A percentile compares a stretch with the other conserved stretches of the same genome.
phyloP scores from a whole-genome alignment of 495 filamentous ascomycete species.

The Penicillium dipodomyicola region DNA sequence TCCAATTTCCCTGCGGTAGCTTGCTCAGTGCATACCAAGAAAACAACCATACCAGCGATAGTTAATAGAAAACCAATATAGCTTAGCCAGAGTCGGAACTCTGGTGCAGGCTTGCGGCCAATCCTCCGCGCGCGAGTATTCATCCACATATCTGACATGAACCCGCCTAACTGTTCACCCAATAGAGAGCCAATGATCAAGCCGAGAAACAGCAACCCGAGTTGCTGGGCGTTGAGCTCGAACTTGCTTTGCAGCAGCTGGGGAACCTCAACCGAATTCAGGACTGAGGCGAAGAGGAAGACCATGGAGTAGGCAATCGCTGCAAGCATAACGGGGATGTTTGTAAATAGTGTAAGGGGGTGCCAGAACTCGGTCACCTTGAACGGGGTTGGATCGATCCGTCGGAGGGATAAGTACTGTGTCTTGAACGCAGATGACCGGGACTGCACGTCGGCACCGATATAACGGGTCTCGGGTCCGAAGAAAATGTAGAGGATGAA shows the following conservation, averaged over 20 bases:
- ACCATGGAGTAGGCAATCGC: conserved; percentile 51
- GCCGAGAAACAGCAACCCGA: conserved; percentile 53
- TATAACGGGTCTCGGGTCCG: conserved; percentile 57
- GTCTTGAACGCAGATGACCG: conserved; percentile 36
- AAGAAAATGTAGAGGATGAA: conserved; percentile 55
- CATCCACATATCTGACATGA: conserved; percentile 55
- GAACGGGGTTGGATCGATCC: conserved; percentile 51
- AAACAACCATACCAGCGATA: conserved; percentile 51
- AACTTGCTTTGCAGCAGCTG: conserved; percentile 52
- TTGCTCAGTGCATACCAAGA: conserved; percentile 47
- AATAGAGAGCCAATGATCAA: conserved; percentile 55
- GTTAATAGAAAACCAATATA: conserved; percentile 49
- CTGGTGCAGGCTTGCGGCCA: conserved; percentile 35
- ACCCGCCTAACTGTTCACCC: conserved; percentile 55
- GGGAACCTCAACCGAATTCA: conserved; percentile 54
- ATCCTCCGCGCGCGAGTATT: conserved; percentile 33
- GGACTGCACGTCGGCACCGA: conserved; percentile 29
- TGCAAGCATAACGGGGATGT: conserved; percentile 48
- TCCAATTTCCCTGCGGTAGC: conserved; percentile 41
- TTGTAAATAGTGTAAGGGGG: conserved; percentile 42
- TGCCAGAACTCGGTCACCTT: conserved; percentile 44
- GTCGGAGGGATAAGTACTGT: conserved; percentile 44
- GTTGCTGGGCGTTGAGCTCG: conserved; percentile 49
- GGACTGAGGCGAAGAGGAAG: conserved; percentile 48
- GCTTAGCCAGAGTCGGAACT: conserved; percentile 53